Conservation (phyloP, 148 eudicot species). For the Rhododendron williamsianum region DNA sequence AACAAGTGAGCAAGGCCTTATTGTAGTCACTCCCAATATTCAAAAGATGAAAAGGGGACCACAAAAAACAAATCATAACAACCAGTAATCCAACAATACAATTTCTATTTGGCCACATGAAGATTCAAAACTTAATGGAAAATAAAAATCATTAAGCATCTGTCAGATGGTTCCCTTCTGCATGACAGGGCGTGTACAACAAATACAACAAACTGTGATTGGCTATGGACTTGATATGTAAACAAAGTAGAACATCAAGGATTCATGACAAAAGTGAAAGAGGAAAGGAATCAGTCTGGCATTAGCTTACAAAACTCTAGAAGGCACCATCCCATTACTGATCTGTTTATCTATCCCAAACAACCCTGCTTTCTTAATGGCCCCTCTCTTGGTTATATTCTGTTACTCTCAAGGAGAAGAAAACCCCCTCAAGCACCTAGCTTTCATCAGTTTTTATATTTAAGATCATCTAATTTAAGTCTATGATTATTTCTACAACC, state of each 20-base stretch:
- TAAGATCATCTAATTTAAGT: background rate
- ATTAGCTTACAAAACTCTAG: background rate
- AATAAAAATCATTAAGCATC: background rate
- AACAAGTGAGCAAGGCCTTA: background rate
- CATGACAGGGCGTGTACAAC: background rate
- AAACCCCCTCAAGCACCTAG: background rate
- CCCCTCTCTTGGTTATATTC: background rate
- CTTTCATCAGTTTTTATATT: background rate
- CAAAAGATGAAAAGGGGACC: background rate
- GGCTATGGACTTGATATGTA: background rate
- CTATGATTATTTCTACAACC: background rate
- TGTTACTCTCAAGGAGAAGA: background rate
- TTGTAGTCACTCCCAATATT: background rate
- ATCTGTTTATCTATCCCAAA: background rate
- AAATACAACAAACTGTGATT: background rate
- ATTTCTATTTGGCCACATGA: background rate
- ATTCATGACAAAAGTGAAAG: background rate
- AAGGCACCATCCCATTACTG: background rate
- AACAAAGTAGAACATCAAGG: background rate
- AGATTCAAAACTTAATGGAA: background rate
- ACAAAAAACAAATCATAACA: background rate
- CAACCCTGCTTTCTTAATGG: background rate
- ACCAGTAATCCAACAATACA: background rate
- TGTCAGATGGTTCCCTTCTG: background rate
- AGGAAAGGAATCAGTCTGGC: background rate